A percentile compares a stretch with the other conserved stretches of the same genome.
Evolutionary conservation across 768 basidiomycete species (phyloP).

Genomic region (Leccinum fibrillosum): DNA sequence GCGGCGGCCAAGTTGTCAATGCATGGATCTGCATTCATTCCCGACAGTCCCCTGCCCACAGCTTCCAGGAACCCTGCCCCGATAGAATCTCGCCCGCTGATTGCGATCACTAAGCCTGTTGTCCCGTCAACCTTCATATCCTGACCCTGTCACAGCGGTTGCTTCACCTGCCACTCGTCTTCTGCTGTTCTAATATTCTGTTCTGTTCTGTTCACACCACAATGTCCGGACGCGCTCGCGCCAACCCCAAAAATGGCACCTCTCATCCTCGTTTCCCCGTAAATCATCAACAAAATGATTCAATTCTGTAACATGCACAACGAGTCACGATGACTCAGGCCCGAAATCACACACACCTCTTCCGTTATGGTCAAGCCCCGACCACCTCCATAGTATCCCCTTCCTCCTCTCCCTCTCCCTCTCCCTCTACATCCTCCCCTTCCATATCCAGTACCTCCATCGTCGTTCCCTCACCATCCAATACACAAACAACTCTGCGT

Average conservation of each 20-base stretch:
- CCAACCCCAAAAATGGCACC: constrained; percentile 26
- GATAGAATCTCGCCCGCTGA: constrained; percentile 24
- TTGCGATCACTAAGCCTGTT: constrained; percentile 20
- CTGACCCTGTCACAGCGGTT: constrained; percentile 16
- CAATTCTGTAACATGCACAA: constrained; percentile 18
- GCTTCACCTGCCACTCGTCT: constrained; percentile 7
- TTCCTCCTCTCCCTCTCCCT: constrained; percentile 40
- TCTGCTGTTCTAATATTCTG: constrained; percentile 23
- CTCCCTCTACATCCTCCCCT: constrained; percentile 50
- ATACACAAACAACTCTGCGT: constrained; percentile 71
- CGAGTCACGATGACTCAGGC: constrained; percentile 25
- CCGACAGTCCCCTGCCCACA: constrained; percentile 23
- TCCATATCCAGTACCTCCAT: constrained; percentile 80
- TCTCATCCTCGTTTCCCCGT: constrained; percentile 30
- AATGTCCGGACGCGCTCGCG: constrained; percentile 35
- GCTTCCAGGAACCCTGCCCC: constrained; percentile 29
- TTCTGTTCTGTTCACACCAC: constrained; percentile 40
- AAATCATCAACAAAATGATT: constrained; percentile 15
- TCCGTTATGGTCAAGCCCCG: constrained; percentile 18
- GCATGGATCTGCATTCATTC: constrained; percentile 36
- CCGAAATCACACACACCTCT: constrained; percentile 11
- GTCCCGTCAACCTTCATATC: constrained; percentile 12
- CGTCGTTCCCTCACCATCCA: constrained; percentile 58
- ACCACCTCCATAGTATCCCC: constrained; percentile 23
- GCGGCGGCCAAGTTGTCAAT: not conserved